phyloP scores from a whole-genome alignment of 225 moss, liverwort and hornwort genomes.

The Neckera pumila region DNA sequence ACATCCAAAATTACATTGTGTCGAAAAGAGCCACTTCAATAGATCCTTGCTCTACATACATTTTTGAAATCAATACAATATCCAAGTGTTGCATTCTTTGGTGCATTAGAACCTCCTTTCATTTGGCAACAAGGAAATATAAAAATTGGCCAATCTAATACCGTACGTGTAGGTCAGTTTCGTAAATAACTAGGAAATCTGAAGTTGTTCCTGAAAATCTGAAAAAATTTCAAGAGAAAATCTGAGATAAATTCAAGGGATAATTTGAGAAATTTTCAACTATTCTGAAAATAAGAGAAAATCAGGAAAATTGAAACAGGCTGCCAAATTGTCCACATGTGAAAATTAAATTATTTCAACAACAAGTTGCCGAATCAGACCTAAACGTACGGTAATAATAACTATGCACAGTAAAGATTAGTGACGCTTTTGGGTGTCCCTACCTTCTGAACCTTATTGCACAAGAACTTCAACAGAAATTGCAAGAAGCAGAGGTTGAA shows the following conservation, averaged over 20 bases:
- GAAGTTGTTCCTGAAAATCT: too few relatives aligned
- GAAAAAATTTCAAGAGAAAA: too few relatives aligned
- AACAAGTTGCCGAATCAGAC: too few relatives aligned
- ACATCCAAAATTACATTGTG: not conserved
- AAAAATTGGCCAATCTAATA: not conserved
- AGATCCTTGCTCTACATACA: accelerated
- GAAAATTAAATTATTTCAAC: too few relatives aligned
- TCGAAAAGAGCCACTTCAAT: not conserved
- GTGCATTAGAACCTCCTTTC: not conserved
- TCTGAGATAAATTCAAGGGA: too few relatives aligned
- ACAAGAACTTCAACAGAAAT: not conserved
- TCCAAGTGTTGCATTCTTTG: not conserved
- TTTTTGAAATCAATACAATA: not conserved
- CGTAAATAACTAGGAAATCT: too few relatives aligned
- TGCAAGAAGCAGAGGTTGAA: not conserved
- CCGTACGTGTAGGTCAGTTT: too few relatives aligned
- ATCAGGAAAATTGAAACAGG: too few relatives aligned
- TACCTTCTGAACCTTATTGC: not conserved
- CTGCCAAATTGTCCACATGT: too few relatives aligned
- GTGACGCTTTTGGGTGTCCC: not conserved
- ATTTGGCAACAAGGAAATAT: not conserved
- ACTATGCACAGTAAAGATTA: not conserved
- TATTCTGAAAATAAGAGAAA: too few relatives aligned
- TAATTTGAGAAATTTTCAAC: too few relatives aligned
- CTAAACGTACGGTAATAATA: too few relatives aligned